These are phyloP conservation scores for Uronychia binucleata DNA, from an alignment of 73 alveolate genomes.

Conservation along the genomic window DNA sequence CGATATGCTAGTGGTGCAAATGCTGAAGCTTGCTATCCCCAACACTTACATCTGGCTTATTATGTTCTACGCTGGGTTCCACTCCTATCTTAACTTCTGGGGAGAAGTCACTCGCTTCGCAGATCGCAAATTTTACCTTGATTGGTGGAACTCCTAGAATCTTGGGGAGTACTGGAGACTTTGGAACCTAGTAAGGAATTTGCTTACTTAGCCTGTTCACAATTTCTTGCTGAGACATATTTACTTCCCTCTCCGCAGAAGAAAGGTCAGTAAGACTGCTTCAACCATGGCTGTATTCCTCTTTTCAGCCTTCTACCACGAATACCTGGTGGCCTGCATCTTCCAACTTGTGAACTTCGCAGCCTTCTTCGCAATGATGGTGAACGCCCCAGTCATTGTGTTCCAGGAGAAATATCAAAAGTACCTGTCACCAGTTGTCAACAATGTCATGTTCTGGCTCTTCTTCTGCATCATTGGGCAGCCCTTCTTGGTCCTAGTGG, in stretches of 20 bases:
- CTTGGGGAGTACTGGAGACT: constrained; percentile 70
- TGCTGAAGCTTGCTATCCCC: constrained; percentile 57
- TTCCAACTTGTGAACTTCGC: constrained; percentile 57
- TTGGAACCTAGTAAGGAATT: constrained; percentile 69
- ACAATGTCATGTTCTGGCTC: constrained; percentile 81
- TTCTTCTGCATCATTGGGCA: constrained; percentile 83
- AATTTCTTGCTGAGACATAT: constrained; percentile 84
- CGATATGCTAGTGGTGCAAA: background rate
- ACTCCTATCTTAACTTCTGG: constrained; percentile 48
- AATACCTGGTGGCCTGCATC: constrained; percentile 74
- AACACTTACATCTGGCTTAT: constrained; percentile 78
- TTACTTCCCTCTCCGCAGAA: constrained; percentile 78
- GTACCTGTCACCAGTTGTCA: constrained; percentile 53
- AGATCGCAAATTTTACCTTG: constrained; percentile 68
- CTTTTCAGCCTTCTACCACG: constrained; percentile 85
- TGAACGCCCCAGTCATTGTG: constrained; percentile 79
- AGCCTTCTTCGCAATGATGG: constrained; percentile 80
- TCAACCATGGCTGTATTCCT: constrained; percentile 70
- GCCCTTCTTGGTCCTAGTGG: constrained; percentile 72
- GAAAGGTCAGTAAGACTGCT: constrained; percentile 57
- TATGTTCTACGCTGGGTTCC: constrained; percentile 57
- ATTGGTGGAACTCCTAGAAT: constrained; percentile 77
- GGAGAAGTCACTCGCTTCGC: constrained; percentile 66
- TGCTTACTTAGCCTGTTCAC: constrained; percentile 70
- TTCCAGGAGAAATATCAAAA: constrained; percentile 69